These are phyloP conservation scores for Vaccinium vitisidaea DNA, from an alignment of 148 eudicot genomes.

Conservation along the genomic window DNA sequence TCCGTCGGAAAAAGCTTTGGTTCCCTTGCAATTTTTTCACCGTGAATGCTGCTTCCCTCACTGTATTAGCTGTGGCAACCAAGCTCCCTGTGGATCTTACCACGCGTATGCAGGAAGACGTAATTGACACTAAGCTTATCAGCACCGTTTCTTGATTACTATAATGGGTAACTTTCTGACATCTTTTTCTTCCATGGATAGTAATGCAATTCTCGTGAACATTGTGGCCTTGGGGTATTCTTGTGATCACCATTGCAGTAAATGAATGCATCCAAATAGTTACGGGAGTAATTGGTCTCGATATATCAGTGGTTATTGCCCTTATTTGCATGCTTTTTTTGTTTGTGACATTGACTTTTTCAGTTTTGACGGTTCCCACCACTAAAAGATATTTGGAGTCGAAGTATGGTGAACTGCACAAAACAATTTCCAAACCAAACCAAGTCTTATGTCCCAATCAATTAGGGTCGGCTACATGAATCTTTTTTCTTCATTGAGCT, in stretches of 20 bases:
- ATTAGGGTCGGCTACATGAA: too few relatives aligned
- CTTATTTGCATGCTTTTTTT: conserved; percentile 2
- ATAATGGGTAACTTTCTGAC: conserved; percentile 21
- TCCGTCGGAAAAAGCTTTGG: conserved; percentile 8
- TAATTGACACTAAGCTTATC: conserved; percentile 16
- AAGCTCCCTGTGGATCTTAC: conserved; percentile 27
- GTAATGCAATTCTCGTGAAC: conserved; percentile 20
- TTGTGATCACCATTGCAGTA: conserved; percentile 22
- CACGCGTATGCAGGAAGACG: not conserved
- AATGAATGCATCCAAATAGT: conserved; percentile 16
- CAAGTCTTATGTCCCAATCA: too few relatives aligned
- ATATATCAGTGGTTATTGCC: not conserved
- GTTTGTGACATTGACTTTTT: conserved; percentile 11
- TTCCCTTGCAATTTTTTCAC: too few relatives aligned
- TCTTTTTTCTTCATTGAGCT: too few relatives aligned
- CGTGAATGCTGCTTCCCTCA: too few relatives aligned
- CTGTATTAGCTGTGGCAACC: conserved; percentile 20
- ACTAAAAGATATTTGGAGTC: conserved; percentile 19
- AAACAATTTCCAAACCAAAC: not conserved
- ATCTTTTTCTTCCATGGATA: conserved; percentile 24
- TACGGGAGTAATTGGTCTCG: not conserved
- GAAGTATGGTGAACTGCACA: conserved; percentile 5
- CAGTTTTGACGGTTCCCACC: conserved; percentile 13
- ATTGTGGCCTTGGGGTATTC: conserved; percentile 28
- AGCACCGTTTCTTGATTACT: conserved; percentile 20